These are phyloP conservation scores for Plasmodium inui DNA, from an alignment of 169 alveolate genomes.

Conservation along the genomic window DNA sequence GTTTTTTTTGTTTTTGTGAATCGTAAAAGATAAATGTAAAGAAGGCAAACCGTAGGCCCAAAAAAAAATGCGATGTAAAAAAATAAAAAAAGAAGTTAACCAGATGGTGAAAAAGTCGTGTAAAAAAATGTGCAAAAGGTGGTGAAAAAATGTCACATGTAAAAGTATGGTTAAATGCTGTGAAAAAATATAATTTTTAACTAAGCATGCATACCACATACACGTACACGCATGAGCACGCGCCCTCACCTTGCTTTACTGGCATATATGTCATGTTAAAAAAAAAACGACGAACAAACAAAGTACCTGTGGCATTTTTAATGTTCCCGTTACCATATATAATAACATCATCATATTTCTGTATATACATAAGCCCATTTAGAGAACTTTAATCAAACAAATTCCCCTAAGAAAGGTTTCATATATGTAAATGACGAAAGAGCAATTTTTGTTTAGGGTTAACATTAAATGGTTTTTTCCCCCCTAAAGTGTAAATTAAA, in stretches of 20 bases:
- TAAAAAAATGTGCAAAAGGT: not conserved
- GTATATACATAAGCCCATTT: constrained; percentile 18
- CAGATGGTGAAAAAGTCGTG: constrained; percentile 4
- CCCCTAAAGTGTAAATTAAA: not conserved
- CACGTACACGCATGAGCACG: not conserved
- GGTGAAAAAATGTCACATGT: not conserved
- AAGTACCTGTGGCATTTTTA: constrained; percentile 28
- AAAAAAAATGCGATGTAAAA: not conserved
- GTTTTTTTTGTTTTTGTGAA: constrained; percentile 14
- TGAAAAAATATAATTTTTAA: not conserved
- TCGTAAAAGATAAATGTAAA: not conserved
- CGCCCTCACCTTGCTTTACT: not conserved
- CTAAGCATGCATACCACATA: not conserved
- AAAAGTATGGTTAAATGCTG: not conserved
- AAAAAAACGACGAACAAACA: constrained; percentile 14
- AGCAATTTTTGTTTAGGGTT: constrained; percentile 23
- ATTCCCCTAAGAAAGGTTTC: constrained; percentile 18
- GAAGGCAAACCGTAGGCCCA: not conserved
- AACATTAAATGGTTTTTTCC: not conserved
- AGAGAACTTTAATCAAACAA: constrained; percentile 34
- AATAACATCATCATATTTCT: constrained; percentile 9
- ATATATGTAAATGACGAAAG: constrained; percentile 6
- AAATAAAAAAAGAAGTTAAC: not conserved
- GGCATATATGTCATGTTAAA: not conserved
- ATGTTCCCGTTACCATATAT: constrained; percentile 13